These are phyloP conservation scores for Coniferiporia sulphurascens DNA, from an alignment of 1,284 basidiomycete genomes.

Conservation along the genomic window DNA sequence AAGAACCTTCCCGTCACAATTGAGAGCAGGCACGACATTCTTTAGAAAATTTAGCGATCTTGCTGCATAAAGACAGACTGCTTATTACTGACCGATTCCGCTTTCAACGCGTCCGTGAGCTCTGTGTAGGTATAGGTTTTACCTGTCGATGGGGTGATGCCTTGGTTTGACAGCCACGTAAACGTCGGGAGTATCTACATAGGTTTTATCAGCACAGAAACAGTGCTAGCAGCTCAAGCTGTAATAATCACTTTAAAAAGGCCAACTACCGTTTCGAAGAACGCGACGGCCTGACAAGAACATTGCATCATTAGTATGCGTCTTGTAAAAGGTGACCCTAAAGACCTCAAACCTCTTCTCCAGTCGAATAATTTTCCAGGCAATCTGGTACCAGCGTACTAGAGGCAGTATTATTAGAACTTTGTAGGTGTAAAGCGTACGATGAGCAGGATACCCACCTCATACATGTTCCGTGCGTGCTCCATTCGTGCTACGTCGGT, in stretches of 20 bases:
- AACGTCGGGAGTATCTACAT: conserved; percentile 63
- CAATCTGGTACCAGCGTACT: conserved; percentile 61
- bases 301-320: conserved; percentile 5
- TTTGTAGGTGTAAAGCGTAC: background rate
- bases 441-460: conserved; percentile 33
- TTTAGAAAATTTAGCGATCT: conserved; percentile 18
- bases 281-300: conserved; percentile 55
- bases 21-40: conserved; percentile 52
- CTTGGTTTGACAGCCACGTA: conserved; percentile 61
- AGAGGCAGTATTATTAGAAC: conserved; percentile 3
- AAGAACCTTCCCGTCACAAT: conserved; percentile 46
- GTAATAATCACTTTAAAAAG: conserved; percentile 50
- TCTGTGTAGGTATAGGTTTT: conserved; percentile 55
- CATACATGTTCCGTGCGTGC: conserved; percentile 71
- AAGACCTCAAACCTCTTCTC: conserved; percentile 44
- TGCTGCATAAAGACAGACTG: conserved; percentile 16
- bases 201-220: background rate
- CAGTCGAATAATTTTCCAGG: conserved; percentile 37
- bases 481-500: conserved; percentile 58
- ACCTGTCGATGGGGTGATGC: conserved; percentile 60
- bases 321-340: background rate
- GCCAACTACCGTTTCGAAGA: conserved; percentile 60
- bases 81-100: conserved; percentile 40
- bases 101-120: conserved; percentile 52
- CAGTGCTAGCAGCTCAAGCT: too few relatives aligned